A percentile compares a stretch with the other conserved stretches of the same genome.
phyloP scores from a whole-genome alignment of 2,329 filamentous ascomycete species.

The Atkinsonella hypoxylon region DNA sequence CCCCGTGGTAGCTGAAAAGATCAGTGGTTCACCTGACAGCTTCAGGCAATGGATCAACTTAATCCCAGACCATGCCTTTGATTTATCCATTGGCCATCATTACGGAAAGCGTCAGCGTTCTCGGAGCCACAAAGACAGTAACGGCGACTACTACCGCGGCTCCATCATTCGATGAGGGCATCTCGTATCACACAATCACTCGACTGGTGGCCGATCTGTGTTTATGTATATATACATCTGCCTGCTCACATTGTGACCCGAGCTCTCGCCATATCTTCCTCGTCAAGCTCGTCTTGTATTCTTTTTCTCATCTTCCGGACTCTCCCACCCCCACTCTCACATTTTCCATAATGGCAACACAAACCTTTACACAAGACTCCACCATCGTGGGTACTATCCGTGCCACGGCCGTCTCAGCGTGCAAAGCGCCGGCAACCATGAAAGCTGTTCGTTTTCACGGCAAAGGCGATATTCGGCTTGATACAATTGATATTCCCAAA shows the following conservation, averaged over 20 bases:
- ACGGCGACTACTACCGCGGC: too few species aligned
- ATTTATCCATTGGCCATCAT: too few species aligned
- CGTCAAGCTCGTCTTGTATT: not conserved
- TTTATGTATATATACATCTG: too few species aligned
- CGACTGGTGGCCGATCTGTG: not conserved
- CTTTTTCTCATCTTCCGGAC: not conserved
- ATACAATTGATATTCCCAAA: conserved; percentile 33
- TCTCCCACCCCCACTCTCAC: not conserved
- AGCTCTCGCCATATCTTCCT: not conserved
- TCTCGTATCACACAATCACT: not conserved
- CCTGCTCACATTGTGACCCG: too few species aligned
- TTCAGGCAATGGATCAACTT: not conserved
- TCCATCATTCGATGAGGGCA: too few species aligned
- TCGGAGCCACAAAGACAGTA: too few species aligned
- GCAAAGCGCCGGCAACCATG: conserved; percentile 23
- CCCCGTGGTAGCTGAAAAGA: not conserved
- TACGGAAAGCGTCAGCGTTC: too few species aligned
- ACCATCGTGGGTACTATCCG: conserved; percentile 6
- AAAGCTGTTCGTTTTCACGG: conserved; percentile 43
- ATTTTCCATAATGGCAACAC: conserved; percentile 3
- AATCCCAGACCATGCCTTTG: too few species aligned
- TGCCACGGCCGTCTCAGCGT: conserved; percentile 4
- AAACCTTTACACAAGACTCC: conserved; percentile 1
- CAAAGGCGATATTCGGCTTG: conserved; percentile 41
- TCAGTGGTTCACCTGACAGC: conserved; percentile 2